Evolutionary conservation across 73 alveolate species (phyloP), one percentile per base, ranked within the genome.

Genomic region (Durusdinium trenchii): DNA sequence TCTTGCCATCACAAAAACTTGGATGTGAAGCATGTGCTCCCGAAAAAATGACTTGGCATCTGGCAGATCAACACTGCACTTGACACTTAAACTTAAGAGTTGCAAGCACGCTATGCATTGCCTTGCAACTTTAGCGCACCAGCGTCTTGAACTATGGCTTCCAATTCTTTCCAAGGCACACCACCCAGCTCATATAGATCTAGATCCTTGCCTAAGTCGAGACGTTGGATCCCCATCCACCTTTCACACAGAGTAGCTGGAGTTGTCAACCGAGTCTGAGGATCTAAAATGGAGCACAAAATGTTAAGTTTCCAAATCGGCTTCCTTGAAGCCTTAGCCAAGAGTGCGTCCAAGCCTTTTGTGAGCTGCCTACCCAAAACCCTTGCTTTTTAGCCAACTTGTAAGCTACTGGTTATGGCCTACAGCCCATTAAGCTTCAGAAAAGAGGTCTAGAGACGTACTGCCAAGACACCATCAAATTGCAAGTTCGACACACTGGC

Each of bases 401-500:
- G 4, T 23, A 32, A 60, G 7, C 30, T 60, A 23, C 18, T 23
- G 73, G 18, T 60, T 60, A 23, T 16, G 69, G 32, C 69, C 73
- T 23, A 2, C 73, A 60, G 18, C 30, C 7, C 73, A 60, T 32
- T 23, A 57, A 57, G 69, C 23, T 12, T 57, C n/a, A n/a, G 69
- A 57, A 57, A 57, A 23, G 73, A 60, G 32, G 76, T 62, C 76
- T n/a, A n/a, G n/a, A n/a, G n/a, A n/a, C n/a, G n/a, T n/a, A n/a
- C n/a, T n/a, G n/a, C 78, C 92, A 51, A 84, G 95, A 3, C 35
- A 32, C 95, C 95, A 14, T 86, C 95, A 36, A 86, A 86, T 16
- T n/a, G 64, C 16, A 86, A 35, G 64, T 60, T 60, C 14, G 95
- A 86, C 42, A 86, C 95, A 47, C 95, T 86, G 95, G 95, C 95